These are phyloP conservation scores for Coniochaeta sp. DNA, from an alignment of 2,329 filamentous ascomycete species.

Conservation along the genomic window DNA sequence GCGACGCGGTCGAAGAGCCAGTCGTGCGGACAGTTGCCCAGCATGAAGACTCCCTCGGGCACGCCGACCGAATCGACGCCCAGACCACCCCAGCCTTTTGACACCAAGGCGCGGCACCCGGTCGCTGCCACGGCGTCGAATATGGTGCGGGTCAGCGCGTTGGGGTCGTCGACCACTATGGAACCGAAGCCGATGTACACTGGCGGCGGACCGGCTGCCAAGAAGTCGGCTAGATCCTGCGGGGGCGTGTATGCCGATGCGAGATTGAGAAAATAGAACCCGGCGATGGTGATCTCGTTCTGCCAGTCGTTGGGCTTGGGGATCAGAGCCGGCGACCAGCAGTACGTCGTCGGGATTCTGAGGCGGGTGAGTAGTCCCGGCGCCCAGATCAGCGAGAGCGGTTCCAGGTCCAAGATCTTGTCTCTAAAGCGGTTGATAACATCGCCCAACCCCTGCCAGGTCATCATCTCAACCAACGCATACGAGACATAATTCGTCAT, in stretches of 20 bases:
- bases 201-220: conserved; percentile 61
- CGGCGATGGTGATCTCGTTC: conserved; percentile 61
- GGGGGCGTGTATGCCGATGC: conserved; percentile 60
- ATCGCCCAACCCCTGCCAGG: conserved; percentile 87
- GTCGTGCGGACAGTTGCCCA: conserved; percentile 81
- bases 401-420: conserved; percentile 65
- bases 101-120: conserved; percentile 71
- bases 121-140: conserved; percentile 61
- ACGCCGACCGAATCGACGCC: conserved; percentile 62
- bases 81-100: conserved; percentile 82
- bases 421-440: conserved; percentile 83
- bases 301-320: conserved; percentile 60
- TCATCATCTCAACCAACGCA: conserved; percentile 80
- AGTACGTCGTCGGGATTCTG: conserved; percentile 80
- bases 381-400: conserved; percentile 73
- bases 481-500: conserved; percentile 80
- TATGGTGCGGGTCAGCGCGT: conserved; percentile 61
- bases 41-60: conserved; percentile 73
- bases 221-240: conserved; percentile 56
- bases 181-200: conserved; percentile 81
- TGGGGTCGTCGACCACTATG: conserved; percentile 72
- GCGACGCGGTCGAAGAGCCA: conserved; percentile 81
- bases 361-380: conserved; percentile 72
- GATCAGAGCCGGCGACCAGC: conserved; percentile 74
- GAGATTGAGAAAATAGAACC: conserved; percentile 68